Evolutionary conservation across 345 rosid species (phyloP).

Genomic region (Lepidium africanum): DNA sequence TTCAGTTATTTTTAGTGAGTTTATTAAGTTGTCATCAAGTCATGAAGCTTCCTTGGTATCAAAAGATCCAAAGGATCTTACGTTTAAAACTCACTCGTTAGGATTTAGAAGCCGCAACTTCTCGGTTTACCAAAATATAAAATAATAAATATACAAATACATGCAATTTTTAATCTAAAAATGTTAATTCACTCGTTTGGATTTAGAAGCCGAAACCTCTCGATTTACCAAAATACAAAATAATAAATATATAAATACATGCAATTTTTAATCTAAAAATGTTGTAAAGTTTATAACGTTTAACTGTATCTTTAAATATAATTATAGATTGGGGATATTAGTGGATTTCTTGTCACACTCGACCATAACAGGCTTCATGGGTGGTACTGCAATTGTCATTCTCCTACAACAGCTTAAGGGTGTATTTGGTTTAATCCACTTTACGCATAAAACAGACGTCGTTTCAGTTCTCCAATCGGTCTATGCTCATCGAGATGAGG

Average conservation of each 20-base stretch:
- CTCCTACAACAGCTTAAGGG: slow-evolving; percentile 82
- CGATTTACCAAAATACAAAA: too few relatives aligned
- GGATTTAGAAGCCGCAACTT: too few relatives aligned
- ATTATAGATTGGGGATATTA: slow-evolving; percentile 58
- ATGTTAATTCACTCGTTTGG: too few relatives aligned
- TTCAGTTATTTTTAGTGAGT: too few relatives aligned
- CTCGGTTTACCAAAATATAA: too few relatives aligned
- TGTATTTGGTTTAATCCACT: slow-evolving; percentile 57
- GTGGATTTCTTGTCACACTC: slow-evolving; percentile 92
- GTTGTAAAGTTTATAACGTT: too few relatives aligned
- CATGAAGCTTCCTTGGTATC: too few relatives aligned
- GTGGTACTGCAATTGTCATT: slow-evolving; percentile 73
- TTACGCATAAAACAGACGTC: slow-evolving; percentile 67
- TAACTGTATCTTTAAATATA: too few relatives aligned
- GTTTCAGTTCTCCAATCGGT: slow-evolving; percentile 53
- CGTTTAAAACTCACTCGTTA: too few relatives aligned
- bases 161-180: not conserved
- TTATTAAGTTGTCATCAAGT: too few relatives aligned
- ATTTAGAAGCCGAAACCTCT: too few relatives aligned
- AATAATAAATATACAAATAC: not conserved
- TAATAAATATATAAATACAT: not conserved
- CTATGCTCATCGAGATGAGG: slow-evolving; percentile 49
- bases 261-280: not conserved
- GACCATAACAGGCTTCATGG: slow-evolving; percentile 91
- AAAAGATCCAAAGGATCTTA: too few relatives aligned